Evolutionary conservation across 1,284 basidiomycete genomes (phyloP).

Genomic region (Afroboletus lepidellus): DNA sequence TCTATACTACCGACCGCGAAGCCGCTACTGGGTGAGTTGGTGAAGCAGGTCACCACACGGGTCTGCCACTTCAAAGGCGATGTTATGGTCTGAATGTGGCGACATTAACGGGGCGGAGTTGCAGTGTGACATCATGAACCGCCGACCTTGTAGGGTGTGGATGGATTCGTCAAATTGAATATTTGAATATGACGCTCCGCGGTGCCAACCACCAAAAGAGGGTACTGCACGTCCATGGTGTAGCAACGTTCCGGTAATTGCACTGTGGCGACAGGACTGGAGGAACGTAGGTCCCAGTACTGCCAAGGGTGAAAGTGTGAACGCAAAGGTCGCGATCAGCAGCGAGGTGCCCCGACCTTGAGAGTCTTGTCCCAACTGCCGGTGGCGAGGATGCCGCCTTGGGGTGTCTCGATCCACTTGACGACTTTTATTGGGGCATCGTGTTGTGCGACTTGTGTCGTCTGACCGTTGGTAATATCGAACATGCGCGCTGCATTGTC

Average conservation of each 20-base stretch:
- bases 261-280: conserved; percentile 74
- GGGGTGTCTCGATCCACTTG: conserved; percentile 67
- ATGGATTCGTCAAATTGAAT: conserved; percentile 83
- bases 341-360: conserved; percentile 49
- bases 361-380: conserved; percentile 89
- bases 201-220: conserved; percentile 92
- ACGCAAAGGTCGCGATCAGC: neutral
- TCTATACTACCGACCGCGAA: conserved; percentile 95
- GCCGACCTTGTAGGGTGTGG: conserved; percentile 70
- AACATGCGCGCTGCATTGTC: conserved; percentile 81
- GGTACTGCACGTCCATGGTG: conserved; percentile 80
- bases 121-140: conserved; percentile 2
- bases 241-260: conserved; percentile 90
- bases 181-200: conserved; percentile 91
- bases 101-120: conserved; percentile 2
- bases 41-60: conserved; percentile 85
- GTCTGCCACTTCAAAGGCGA: conserved; percentile 96
- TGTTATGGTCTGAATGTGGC: conserved; percentile 55
- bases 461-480: conserved; percentile 71
- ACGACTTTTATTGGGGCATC: conserved; percentile 76
- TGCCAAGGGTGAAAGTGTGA: conserved; percentile 32
- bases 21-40: conserved; percentile 63
- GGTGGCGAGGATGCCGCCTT: conserved; percentile 72
- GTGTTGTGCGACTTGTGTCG: conserved; percentile 74
- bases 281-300: conserved; percentile 89